A percentile compares a stretch with the other conserved stretches of the same genome.
Conservation (phyloP, 495 filamentous ascomycete genomes). For the Neurospora sp. region DNA sequence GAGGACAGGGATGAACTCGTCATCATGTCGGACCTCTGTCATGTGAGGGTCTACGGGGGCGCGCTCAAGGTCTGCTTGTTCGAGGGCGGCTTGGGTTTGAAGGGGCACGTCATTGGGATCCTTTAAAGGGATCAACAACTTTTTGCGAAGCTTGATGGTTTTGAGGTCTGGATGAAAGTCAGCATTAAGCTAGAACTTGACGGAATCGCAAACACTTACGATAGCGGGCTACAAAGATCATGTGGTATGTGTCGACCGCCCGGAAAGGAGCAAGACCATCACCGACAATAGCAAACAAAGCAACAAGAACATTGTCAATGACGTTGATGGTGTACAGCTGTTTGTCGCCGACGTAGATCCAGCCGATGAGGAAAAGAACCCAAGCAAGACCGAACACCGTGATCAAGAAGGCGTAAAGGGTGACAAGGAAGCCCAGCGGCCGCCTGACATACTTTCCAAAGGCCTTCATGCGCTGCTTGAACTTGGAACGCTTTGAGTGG, state of each 20-base stretch:
- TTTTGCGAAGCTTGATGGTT: conserved; percentile 60
- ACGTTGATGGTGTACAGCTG: conserved; percentile 62
- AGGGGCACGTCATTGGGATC: conserved; percentile 63
- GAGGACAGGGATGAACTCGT: conserved; percentile 43
- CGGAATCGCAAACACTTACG: conserved; percentile 7
- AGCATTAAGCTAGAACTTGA: not conserved
- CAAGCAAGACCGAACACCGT: conserved; percentile 73
- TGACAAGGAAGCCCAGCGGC: conserved; percentile 67
- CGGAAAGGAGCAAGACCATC: conserved; percentile 70
- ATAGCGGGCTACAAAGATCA: conserved; percentile 54
- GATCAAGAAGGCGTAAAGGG: conserved; percentile 69
- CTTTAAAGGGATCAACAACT: conserved; percentile 51
- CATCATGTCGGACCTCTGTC: conserved; percentile 28
- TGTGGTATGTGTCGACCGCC: conserved; percentile 71
- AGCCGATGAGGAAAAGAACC: conserved; percentile 78
- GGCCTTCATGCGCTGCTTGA: conserved; percentile 64
- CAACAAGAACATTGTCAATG: conserved; percentile 69
- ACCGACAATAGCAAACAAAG: conserved; percentile 66
- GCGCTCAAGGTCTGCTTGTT: conserved; percentile 27
- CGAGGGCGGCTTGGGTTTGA: conserved; percentile 35
- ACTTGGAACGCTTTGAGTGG: conserved; percentile 63
- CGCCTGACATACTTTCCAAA: conserved; percentile 64
- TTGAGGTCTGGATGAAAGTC: conserved; percentile 40
- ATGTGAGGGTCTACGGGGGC: not conserved
- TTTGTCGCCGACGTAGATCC: conserved; percentile 69